Evolutionary conservation across 2,329 filamentous ascomycete species (phyloP).

Genomic region (Calonectria fujianensis): DNA sequence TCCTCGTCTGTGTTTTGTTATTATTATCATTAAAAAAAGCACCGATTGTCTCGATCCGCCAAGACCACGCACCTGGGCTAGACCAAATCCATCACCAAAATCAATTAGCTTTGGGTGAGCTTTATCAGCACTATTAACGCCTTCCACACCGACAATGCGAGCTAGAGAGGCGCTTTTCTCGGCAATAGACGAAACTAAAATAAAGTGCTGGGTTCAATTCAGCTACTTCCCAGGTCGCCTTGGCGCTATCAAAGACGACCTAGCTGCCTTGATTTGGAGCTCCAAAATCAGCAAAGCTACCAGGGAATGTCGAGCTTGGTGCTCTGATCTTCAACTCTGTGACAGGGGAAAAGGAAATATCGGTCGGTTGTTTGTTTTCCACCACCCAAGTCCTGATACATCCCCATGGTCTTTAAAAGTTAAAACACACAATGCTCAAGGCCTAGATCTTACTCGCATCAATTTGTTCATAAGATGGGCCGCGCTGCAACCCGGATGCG

Average conservation of each 20-base stretch:
- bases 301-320: neutral
- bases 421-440: neutral
- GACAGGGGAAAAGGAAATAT: neutral
- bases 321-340: neutral
- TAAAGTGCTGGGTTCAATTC: slow-evolving; percentile 5
- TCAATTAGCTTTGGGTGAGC: neutral
- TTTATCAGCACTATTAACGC: slow-evolving; percentile 26
- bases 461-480: slow-evolving; percentile 2
- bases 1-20: neutral
- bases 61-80: neutral
- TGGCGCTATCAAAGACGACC: neutral
- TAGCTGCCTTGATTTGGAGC: slow-evolving; percentile 2
- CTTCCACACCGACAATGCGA: slow-evolving; percentile 26
- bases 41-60: neutral
- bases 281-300: neutral
- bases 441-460: slow-evolving; percentile 15
- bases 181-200: slow-evolving; percentile 11
- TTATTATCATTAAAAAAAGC: neutral
- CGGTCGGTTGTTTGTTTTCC: neutral
- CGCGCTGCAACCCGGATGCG: slow-evolving; percentile 21
- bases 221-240: neutral
- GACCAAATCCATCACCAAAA: slow-evolving; percentile 10
- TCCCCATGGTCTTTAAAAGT: neutral
- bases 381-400: too few species aligned
- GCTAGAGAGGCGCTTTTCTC: neutral